These are phyloP conservation scores for Myrica gale DNA, from an alignment of 306 rosid genomes.

Conservation along the genomic window DNA sequence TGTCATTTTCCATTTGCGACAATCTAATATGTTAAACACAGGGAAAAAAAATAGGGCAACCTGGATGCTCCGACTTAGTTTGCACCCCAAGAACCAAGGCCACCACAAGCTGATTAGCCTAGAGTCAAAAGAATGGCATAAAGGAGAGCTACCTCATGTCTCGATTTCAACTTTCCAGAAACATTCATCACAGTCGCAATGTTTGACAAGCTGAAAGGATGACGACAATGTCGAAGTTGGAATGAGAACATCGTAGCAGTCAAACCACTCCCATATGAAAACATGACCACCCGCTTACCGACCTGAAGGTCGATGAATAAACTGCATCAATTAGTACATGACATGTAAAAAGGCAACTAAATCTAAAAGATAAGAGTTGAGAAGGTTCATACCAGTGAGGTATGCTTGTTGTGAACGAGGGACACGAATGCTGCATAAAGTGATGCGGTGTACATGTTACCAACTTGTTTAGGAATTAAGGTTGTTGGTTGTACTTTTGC, in stretches of 20 bases:
- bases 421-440: slow-evolving; percentile 79
- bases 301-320: slow-evolving; percentile 40
- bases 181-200: slow-evolving; percentile 61
- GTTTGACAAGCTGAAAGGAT: slow-evolving; percentile 69
- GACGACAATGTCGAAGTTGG: slow-evolving; percentile 47
- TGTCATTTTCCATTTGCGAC: no score
- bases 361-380: background rate
- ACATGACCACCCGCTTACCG: slow-evolving; percentile 64
- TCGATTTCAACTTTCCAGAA: slow-evolving; percentile 65
- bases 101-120: background rate
- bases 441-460: slow-evolving; percentile 86
- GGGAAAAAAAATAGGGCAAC: background rate
- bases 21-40: background rate
- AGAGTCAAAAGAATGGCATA: background rate
- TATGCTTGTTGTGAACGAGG: slow-evolving; percentile 59
- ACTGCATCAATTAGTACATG: slow-evolving; percentile 6
- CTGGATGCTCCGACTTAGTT: background rate
- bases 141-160: slow-evolving; percentile 59
- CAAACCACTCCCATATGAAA: slow-evolving; percentile 86
- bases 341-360: background rate
- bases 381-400: slow-evolving; percentile 49
- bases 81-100: background rate
- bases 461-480: slow-evolving; percentile 80
- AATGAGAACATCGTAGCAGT: slow-evolving; percentile 81
- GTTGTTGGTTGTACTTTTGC: slow-evolving; percentile 76